Evolutionary conservation across 148 eudicot species (phyloP).

Genomic region (Vaccinium darrowii): DNA sequence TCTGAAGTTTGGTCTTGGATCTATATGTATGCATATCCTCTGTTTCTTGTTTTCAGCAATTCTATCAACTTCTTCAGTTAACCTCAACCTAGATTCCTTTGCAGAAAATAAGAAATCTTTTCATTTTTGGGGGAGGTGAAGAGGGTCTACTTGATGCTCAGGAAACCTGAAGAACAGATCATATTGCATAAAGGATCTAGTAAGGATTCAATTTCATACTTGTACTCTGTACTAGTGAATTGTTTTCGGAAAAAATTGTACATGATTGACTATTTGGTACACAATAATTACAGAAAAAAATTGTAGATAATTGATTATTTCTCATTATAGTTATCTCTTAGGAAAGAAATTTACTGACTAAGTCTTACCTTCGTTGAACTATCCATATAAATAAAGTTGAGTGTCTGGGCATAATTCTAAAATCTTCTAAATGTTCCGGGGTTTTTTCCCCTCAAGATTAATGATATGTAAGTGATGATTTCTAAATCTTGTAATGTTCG

Average conservation of each 20-base stretch:
- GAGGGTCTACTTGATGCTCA: conserved; percentile 21
- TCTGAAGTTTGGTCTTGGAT: conserved; percentile 27
- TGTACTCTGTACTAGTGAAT: background rate
- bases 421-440: too few relatives aligned
- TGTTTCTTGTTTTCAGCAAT: conserved; percentile 13
- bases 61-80: background rate
- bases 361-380: too few relatives aligned
- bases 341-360: too few relatives aligned
- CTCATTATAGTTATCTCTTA: too few relatives aligned
- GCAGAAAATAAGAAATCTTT: background rate
- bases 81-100: background rate
- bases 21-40: background rate
- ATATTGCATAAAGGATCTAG: conserved; percentile 26
- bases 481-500: too few relatives aligned
- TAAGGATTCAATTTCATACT: conserved; percentile 5
- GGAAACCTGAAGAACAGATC: conserved; percentile 27
- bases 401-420: too few relatives aligned
- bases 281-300: too few relatives aligned
- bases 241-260: background rate
- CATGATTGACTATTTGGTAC: too few relatives aligned
- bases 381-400: too few relatives aligned
- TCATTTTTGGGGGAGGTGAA: background rate
- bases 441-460: too few relatives aligned
- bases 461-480: too few relatives aligned
- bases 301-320: too few relatives aligned